Percentiles rank a stretch among this genome's conserved stretches.
phyloP scores from a whole-genome alignment of 164 flowering plant species.

The Stephania yunnanensis region DNA sequence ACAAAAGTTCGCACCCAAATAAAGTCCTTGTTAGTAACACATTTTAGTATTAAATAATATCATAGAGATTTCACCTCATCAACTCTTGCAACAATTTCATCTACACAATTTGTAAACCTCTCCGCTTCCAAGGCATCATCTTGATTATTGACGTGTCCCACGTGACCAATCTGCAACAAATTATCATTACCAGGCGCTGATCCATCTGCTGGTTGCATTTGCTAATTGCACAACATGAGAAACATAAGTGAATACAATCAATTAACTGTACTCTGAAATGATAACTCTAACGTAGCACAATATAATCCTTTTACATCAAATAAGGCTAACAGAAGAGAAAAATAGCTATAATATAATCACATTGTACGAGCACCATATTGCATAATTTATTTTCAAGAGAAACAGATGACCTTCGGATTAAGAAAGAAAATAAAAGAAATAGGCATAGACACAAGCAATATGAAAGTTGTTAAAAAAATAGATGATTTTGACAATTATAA shows the following conservation, averaged over 20 bases:
- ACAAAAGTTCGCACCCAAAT: not conserved
- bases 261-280: not conserved
- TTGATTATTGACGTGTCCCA: slow-evolving; percentile 4
- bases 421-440: not conserved
- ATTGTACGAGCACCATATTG: too few species aligned
- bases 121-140: slow-evolving; percentile 24
- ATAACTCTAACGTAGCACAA: not conserved
- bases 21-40: not conserved
- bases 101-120: slow-evolving; percentile 30
- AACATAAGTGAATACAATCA: not conserved
- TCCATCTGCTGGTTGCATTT: not conserved
- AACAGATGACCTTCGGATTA: not conserved
- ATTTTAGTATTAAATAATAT: not conserved
- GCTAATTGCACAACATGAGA: not conserved
- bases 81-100: slow-evolving; percentile 38
- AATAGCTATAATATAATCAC: too few species aligned
- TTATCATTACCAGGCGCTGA: not conserved
- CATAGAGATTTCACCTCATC: slow-evolving; percentile 32
- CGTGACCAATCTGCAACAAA: slow-evolving; percentile 9
- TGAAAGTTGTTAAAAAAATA: too few species aligned
- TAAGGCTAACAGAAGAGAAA: not conserved
- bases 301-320: not conserved
- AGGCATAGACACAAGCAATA: not conserved
- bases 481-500: too few species aligned
- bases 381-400: not conserved